Evolutionary conservation across 176 grass and related monocot species (phyloP).

Genomic region (Ensete ventricosum): DNA sequence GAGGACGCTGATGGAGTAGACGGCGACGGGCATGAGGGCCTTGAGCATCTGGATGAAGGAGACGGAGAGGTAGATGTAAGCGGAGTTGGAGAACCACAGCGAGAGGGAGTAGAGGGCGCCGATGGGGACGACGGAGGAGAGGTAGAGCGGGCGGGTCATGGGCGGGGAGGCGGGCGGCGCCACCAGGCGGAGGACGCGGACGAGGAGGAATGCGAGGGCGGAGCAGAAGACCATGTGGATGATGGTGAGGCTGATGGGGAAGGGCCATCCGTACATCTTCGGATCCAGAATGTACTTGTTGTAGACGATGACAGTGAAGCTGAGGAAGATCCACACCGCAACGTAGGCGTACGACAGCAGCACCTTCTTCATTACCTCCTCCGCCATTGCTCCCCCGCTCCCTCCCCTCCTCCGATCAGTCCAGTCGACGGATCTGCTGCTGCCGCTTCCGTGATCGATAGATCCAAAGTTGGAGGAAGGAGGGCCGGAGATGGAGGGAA

Average conservation of each 20-base stretch:
- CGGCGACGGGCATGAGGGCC: slow-evolving; percentile 95
- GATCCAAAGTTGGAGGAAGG: too few relatives aligned
- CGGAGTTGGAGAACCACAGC: slow-evolving; percentile 2
- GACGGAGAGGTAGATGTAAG: slow-evolving; percentile 23
- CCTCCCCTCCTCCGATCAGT: too few relatives aligned
- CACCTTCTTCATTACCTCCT: background rate
- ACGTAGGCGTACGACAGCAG: background rate
- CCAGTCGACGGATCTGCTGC: background rate
- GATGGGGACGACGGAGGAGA: slow-evolving; percentile 5
- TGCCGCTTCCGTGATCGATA: background rate
- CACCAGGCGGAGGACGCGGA: slow-evolving; percentile 2
- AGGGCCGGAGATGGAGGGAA: too few relatives aligned
- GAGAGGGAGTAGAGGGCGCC: slow-evolving; percentile 3
- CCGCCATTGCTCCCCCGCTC: background rate
- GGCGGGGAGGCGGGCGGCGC: background rate
- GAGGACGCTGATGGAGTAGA: slow-evolving; percentile 74
- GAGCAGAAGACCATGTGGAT: background rate
- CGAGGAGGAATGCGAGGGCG: background rate
- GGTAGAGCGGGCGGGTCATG: background rate
- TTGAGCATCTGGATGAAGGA: slow-evolving; percentile 99
- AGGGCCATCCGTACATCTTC: background rate
- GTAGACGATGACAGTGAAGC: slow-evolving; percentile 7
- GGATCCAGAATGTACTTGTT: slow-evolving; percentile 2
- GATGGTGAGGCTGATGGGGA: slow-evolving; percentile 2
- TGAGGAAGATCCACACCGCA: background rate